Evolutionary conservation across 2,329 filamentous ascomycete species (phyloP), one percentile per base, ranked within the genome.

Genomic region (Cercospora janseana): DNA sequence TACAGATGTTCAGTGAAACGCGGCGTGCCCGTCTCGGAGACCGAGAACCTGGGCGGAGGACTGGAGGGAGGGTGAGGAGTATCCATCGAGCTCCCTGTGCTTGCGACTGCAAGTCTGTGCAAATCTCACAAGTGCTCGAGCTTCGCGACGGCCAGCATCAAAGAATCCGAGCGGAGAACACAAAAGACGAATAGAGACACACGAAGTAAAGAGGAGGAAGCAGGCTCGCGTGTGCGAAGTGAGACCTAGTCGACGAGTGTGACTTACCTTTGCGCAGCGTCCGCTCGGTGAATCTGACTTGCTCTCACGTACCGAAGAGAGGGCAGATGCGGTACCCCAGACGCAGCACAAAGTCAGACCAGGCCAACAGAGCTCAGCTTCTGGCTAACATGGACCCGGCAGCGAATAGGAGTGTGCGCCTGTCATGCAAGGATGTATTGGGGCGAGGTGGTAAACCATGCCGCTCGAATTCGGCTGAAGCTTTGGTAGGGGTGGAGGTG

Each of bases 1-100:
- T 53, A 63, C 60, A 63, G 54, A 41, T 63, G 57, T 41, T 63
- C 61, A 42, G 51, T 61, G 41, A 63, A 63, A 23, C 60, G 48
- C 12, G 60, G 60, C 26, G 41, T 56, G 23, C 46, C 45, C 32
- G 26, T 31, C 18, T 47, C 37, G 7, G 31, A 53, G 18, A 61
- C 59, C 12, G 53, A 54, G 15, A 57, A 60, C 21, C 56, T 45
- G 7, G 59, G 59, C 13, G 51, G 52, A 29, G 55, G 57, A 37
- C 49, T 58, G 23, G 50, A 53, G 42, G 23, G 27, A 4, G 45
- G 29, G 16, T 38, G 31, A 15, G 38, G 31, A 47, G 50, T 37
- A 37, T 52, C 50, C 38, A 52, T 49, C n/a, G n/a, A n/a, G n/a
- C n/a, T n/a, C n/a, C n/a, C n/a, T n/a, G n/a, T n/a, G n/a, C n/a